Percentiles rank a stretch among this genome's conserved stretches.
These are phyloP conservation scores for Galerina marginata DNA, from an alignment of 768 basidiomycete genomes.

Conservation along the genomic window DNA sequence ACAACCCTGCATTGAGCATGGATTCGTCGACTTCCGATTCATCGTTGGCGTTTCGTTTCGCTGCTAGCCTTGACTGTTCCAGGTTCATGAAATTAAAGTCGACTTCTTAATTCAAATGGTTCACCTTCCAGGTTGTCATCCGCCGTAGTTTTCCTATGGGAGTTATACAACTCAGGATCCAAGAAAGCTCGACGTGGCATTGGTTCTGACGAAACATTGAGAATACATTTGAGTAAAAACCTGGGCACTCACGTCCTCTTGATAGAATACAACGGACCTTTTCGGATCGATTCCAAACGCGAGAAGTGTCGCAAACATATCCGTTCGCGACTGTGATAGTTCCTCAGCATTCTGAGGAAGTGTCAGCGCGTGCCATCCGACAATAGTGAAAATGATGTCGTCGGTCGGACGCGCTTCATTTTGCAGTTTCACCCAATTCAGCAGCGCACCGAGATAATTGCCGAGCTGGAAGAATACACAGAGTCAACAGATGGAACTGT, in stretches of 20 bases:
- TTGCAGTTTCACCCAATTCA: conserved; percentile 89
- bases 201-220: conserved; percentile 59
- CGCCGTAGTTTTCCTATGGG: conserved; percentile 81
- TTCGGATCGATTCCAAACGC: conserved; percentile 86
- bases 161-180: conserved; percentile 87
- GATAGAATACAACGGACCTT: conserved; percentile 79
- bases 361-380: conserved; percentile 94
- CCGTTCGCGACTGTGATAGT: conserved; percentile 65
- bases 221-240: neutral
- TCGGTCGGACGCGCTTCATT: conserved; percentile 60
- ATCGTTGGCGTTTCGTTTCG: conserved; percentile 72
- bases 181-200: conserved; percentile 85
- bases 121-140: conserved; percentile 98
- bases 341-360: conserved; percentile 81
- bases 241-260: conserved; percentile 74
- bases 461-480: conserved; percentile 64
- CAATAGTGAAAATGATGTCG: conserved; percentile 81
- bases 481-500: no score
- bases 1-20: conserved; percentile 80
- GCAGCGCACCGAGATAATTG: conserved; percentile 90
- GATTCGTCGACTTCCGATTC: conserved; percentile 84
- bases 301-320: conserved; percentile 83
- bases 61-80: conserved; percentile 72
- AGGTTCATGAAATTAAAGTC: neutral
- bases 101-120: conserved; percentile 9